Evolutionary conservation across 768 basidiomycete species (phyloP).

Genomic region (Tremella fuciformis): DNA sequence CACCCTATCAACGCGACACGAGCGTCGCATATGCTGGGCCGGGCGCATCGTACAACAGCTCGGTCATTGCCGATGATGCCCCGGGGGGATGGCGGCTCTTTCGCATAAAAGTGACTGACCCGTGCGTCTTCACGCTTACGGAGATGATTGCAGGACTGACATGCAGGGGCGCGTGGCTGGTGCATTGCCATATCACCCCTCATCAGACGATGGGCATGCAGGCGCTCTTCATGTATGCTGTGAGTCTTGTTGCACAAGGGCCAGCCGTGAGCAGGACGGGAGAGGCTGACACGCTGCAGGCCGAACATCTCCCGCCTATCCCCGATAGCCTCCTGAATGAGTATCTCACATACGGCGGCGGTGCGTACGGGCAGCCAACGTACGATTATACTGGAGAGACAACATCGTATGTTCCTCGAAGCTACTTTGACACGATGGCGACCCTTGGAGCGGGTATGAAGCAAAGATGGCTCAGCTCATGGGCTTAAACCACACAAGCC

Average conservation of each 20-base stretch:
- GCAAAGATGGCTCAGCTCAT: too few species aligned
- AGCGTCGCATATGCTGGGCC: slow-evolving; percentile 12
- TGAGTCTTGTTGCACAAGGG: background rate
- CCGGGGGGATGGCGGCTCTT: slow-evolving; percentile 19
- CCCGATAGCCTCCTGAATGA: background rate
- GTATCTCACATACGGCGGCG: slow-evolving; percentile 6
- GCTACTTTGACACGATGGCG: background rate
- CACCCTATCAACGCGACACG: slow-evolving; percentile 13
- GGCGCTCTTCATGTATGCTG: slow-evolving; percentile 1
- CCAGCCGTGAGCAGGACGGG: too few species aligned
- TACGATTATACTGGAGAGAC: background rate
- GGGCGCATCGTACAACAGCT: slow-evolving; percentile 11
- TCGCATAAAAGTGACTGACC: slow-evolving; percentile 3
- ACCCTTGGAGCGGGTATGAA: background rate
- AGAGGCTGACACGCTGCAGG: background rate
- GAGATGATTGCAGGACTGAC: background rate
- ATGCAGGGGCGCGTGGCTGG: slow-evolving; percentile 7
- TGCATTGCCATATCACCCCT: slow-evolving; percentile 7
- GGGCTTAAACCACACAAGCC: too few species aligned
- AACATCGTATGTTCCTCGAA: background rate
- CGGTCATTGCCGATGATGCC: background rate
- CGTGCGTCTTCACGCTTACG: background rate
- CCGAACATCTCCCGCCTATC: slow-evolving; percentile 4
- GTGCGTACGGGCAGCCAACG: background rate
- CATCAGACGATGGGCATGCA: slow-evolving; percentile 7